Base-by-base conservation (phyloP, 768 basidiomycete species). In the Tricholoma sp. region DNA sequence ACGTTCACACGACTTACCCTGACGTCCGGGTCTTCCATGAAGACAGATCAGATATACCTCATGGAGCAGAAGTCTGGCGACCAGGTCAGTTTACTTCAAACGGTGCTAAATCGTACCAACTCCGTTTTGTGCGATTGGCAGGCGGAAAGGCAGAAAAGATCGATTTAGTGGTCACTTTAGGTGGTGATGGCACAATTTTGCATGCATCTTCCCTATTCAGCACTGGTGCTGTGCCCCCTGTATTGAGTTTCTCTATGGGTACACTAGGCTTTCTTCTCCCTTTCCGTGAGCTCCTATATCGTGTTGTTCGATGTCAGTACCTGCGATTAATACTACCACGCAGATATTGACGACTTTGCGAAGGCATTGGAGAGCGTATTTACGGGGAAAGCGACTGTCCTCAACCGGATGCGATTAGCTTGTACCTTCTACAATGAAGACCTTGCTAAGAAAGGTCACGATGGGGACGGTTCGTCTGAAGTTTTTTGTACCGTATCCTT, bases 141-240 rank as follows among this genome's bases (percentile, higher is more conserved):
- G 79, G 79, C 47, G 77, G 75, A 45, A 72, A 74, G 50, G 75
- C 85, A 3, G 76, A 84, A 61, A 80, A 79, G 55, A 89, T 96
- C 57, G 90, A 94, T 68, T 76, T 98, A 8, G 87, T 97, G 18
- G 84, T 97, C 24, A 96, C 95, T 0, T 73, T 98, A 1, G 95
- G 95, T 46, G 95, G 95, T 32, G 95, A 98, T 67, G 95, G 95
- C 8, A 97, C 95, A 5, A 94, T 97, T 50, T 79, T 98, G 1
- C 94, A 95, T 67, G 91, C 93, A 0, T 94, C 94, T 1, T 92
- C 92, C 6, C 74, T 98, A 8, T 98, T 98, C 71, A 89, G 86
- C 62, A 76, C 83, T 3, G 92, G 89, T n/a, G 89, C 90, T 19
- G 94, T 97, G 7, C 95, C 95, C 4, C 95, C 95, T 0, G 94